A percentile compares a stretch with the other conserved stretches of the same genome.
Evolutionary conservation across 192 early-diverging fungal species (phyloP).

Genomic region (Backusella parvicylindrica): DNA sequence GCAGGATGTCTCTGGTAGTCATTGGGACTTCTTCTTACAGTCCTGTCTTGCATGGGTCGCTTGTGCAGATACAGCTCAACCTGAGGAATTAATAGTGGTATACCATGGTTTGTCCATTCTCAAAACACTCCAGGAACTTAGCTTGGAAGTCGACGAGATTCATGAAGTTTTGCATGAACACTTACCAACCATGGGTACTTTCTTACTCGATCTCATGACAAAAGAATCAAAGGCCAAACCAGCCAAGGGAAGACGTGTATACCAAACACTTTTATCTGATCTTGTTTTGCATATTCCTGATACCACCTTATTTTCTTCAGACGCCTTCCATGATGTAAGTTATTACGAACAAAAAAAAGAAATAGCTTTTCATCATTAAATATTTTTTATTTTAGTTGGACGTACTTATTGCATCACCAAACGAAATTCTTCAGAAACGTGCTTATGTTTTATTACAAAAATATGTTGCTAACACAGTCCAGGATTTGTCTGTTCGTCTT

Average conservation of each 20-base stretch:
- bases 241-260: slow-evolving; percentile 6
- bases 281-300: slow-evolving; percentile 22
- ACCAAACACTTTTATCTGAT: slow-evolving; percentile 22
- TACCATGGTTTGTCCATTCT: slow-evolving; percentile 15
- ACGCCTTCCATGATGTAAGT: slow-evolving; percentile 9
- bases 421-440: slow-evolving; percentile 39
- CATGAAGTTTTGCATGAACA: background rate
- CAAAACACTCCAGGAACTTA: background rate
- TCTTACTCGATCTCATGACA: background rate
- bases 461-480: slow-evolving; percentile 13
- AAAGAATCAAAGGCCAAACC: slow-evolving; percentile 3
- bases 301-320: background rate
- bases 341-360: background rate
- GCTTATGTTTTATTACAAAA: slow-evolving; percentile 32
- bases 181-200: background rate
- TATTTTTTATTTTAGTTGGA: slow-evolving; percentile 18
- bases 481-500: slow-evolving; percentile 31
- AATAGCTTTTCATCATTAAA: background rate
- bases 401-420: slow-evolving; percentile 20
- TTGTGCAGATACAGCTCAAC: slow-evolving; percentile 6
- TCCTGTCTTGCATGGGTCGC: slow-evolving; percentile 24
- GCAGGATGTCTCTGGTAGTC: slow-evolving; percentile 40
- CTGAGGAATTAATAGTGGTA: slow-evolving; percentile 14
- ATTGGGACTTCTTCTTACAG: slow-evolving; percentile 43
- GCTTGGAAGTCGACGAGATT: slow-evolving; percentile 11